phyloP scores from a whole-genome alignment of 495 filamentous ascomycete genomes.

The Xanthoparmelia taractica region DNA sequence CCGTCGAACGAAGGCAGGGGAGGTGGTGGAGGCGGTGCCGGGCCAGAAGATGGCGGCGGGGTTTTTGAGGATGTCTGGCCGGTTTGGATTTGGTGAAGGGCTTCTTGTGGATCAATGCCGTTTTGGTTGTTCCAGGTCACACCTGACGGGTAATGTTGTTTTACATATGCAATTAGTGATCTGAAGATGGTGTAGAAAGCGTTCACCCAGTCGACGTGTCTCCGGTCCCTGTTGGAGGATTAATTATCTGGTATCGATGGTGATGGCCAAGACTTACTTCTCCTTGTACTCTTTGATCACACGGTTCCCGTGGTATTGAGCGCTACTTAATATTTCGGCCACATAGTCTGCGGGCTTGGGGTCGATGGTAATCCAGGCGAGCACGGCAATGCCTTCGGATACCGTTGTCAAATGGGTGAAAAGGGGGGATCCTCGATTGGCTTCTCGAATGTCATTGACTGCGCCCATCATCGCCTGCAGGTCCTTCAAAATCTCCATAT shows the following conservation, averaged over 20 bases:
- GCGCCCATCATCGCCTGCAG: slow-evolving; percentile 69
- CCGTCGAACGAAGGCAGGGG: slow-evolving; percentile 50
- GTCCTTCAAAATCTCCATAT: slow-evolving; percentile 70
- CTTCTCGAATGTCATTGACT: slow-evolving; percentile 70
- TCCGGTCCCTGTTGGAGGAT: slow-evolving; percentile 49
- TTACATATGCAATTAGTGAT: slow-evolving; percentile 69
- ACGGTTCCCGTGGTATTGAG: slow-evolving; percentile 86
- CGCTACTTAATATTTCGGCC: slow-evolving; percentile 64
- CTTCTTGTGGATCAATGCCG: slow-evolving; percentile 67
- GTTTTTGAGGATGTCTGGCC: slow-evolving; percentile 31
- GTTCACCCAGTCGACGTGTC: slow-evolving; percentile 78
- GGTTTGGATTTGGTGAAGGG: slow-evolving; percentile 52
- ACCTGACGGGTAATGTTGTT: slow-evolving; percentile 68
- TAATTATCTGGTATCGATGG: neutral
- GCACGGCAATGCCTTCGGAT: slow-evolving; percentile 75
- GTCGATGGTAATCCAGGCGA: slow-evolving; percentile 79
- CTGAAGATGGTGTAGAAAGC: slow-evolving; percentile 83
- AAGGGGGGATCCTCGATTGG: slow-evolving; percentile 59
- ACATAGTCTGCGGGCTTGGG: slow-evolving; percentile 74
- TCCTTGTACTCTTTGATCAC: slow-evolving; percentile 85
- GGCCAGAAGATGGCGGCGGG: slow-evolving; percentile 30
- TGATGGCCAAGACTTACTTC: slow-evolving; percentile 50
- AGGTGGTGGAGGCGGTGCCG: slow-evolving; percentile 53
- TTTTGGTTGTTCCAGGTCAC: slow-evolving; percentile 79
- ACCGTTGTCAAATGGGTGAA: slow-evolving; percentile 77